Percentiles rank a stretch among this genome's conserved stretches.
phyloP scores from a whole-genome alignment of 163 green algal species.

The Scenedesmus sp. region DNA sequence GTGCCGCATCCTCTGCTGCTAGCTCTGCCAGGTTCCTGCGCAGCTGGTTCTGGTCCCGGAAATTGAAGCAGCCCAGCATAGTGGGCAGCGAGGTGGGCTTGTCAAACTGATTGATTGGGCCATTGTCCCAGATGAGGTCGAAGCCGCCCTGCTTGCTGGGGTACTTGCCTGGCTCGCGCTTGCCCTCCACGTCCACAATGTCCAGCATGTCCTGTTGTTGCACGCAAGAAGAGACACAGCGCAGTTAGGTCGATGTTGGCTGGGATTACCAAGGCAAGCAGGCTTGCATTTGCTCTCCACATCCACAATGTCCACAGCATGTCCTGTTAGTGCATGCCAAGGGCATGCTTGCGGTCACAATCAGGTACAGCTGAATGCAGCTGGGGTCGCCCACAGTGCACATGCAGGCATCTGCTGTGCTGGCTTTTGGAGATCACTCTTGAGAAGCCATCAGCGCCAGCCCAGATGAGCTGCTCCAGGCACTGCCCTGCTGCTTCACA shows the following conservation, averaged over 20 bases:
- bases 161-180: slow-evolving; percentile 56
- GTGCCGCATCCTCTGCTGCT: neutral
- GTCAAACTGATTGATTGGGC: slow-evolving; percentile 62
- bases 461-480: too few relatives aligned
- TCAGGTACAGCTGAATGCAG: too few relatives aligned
- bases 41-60: slow-evolving; percentile 43
- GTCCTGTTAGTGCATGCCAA: too few relatives aligned
- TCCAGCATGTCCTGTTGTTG: slow-evolving; percentile 74
- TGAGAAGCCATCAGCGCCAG: too few relatives aligned
- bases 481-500: neutral
- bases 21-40: slow-evolving; percentile 15
- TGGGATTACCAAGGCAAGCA: neutral
- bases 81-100: slow-evolving; percentile 58
- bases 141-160: slow-evolving; percentile 67
- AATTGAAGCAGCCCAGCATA: slow-evolving; percentile 51
- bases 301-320: too few relatives aligned
- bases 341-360: too few relatives aligned
- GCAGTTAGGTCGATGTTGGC: neutral
- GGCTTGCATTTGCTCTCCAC: too few relatives aligned
- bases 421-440: too few relatives aligned
- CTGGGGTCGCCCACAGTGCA: too few relatives aligned
- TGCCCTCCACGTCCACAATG: slow-evolving; percentile 77
- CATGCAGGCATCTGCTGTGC: too few relatives aligned
- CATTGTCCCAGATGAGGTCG: slow-evolving; percentile 77
- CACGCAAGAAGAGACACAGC: neutral